Evolutionary conservation across 116 monocot genomes (phyloP).

Genomic region (Zostera marina): DNA sequence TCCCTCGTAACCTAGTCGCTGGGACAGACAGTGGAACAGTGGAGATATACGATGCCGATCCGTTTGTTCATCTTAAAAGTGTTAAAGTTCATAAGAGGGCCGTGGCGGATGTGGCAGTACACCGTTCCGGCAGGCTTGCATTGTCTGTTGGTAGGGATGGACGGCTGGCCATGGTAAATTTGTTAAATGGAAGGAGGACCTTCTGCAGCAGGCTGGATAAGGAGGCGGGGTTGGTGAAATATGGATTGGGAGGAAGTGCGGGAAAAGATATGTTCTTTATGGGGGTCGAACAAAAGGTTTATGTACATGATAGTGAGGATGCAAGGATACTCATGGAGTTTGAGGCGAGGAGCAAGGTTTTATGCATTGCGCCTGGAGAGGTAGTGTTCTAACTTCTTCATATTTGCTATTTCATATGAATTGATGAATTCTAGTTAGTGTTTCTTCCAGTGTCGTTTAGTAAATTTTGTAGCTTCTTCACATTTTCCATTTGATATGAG

Average conservation of each 20-base stretch:
- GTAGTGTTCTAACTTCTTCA: constrained; percentile 17
- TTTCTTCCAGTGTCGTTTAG: too few species aligned
- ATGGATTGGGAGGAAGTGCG: constrained; percentile 11
- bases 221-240: constrained; percentile 56
- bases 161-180: constrained; percentile 60
- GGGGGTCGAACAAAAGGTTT: constrained; percentile 40
- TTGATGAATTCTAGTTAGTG: too few species aligned
- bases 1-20: constrained; percentile 71
- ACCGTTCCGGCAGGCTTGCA: constrained; percentile 50
- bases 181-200: constrained; percentile 56
- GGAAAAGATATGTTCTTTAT: constrained; percentile 46
- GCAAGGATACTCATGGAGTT: constrained; percentile 48
- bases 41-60: constrained; percentile 74
- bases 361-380: constrained; percentile 48
- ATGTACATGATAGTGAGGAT: constrained; percentile 66
- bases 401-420: neutral
- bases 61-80: constrained; percentile 58
- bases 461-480: too few species aligned
- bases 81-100: constrained; percentile 22
- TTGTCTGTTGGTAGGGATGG: constrained; percentile 48
- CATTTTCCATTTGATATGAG: too few species aligned
- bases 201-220: constrained; percentile 54
- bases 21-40: constrained; percentile 56
- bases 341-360: constrained; percentile 31
- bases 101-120: constrained; percentile 39